Evolutionary conservation across 805 yeast genomes (phyloP).

Genomic region (Kodamaea lidongshanica): DNA sequence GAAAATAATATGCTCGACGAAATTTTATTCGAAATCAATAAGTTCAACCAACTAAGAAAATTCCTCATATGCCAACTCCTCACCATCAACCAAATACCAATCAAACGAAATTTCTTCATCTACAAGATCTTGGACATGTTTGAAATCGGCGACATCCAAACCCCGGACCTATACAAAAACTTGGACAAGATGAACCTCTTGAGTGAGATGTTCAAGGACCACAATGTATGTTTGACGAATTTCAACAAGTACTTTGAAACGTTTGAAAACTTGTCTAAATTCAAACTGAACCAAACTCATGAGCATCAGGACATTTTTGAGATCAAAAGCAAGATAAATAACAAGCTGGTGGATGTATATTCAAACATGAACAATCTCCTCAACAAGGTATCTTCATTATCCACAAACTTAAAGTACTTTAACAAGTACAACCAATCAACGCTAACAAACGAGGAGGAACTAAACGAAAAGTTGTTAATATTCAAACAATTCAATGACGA

Average conservation of each 20-base stretch:
- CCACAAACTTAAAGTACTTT: slow-evolving; percentile 32
- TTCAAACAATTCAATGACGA: slow-evolving; percentile 33
- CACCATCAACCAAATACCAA: slow-evolving; percentile 26
- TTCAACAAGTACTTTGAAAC: slow-evolving; percentile 23
- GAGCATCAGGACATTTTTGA: slow-evolving; percentile 16
- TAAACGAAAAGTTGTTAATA: slow-evolving; percentile 31
- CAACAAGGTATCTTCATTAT: slow-evolving; percentile 24
- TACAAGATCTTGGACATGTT: slow-evolving; percentile 22
- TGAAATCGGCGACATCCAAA: slow-evolving; percentile 4
- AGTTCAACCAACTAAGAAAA: slow-evolving; percentile 33
- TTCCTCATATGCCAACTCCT: slow-evolving; percentile 34
- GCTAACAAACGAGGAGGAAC: slow-evolving; percentile 24
- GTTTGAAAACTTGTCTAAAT: slow-evolving; percentile 12
- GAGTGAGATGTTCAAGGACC: slow-evolving; percentile 17
- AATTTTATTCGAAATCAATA: slow-evolving; percentile 12
- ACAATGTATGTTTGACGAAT: slow-evolving; percentile 18
- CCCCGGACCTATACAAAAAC: slow-evolving; percentile 1
- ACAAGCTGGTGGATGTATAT: slow-evolving; percentile 7
- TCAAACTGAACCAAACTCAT: slow-evolving; percentile 4
- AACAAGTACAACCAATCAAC: slow-evolving; percentile 33
- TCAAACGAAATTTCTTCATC: slow-evolving; percentile 24
- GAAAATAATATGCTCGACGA: slow-evolving; percentile 8
- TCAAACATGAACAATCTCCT: slow-evolving; percentile 22
- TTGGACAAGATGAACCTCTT: slow-evolving; percentile 15
- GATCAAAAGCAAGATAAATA: slow-evolving; percentile 5